These are phyloP conservation scores for Pythium chondricola DNA, from an alignment of 352 stramenopile genomes.

Conservation along the genomic window DNA sequence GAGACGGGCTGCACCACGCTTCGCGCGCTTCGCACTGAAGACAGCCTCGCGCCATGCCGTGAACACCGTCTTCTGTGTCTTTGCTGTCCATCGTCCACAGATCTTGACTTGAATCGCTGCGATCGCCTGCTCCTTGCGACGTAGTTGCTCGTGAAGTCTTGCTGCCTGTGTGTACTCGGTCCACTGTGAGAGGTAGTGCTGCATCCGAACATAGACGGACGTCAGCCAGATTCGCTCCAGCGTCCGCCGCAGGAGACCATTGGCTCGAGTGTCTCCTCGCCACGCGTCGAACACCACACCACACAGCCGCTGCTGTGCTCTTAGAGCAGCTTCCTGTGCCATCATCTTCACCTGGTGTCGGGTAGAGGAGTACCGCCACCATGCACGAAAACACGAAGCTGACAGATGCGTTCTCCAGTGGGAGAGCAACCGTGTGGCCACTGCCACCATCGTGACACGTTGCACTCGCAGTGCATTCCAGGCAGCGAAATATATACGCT, in stretches of 20 bases:
- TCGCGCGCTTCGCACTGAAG: background rate
- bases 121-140: slow-evolving; percentile 16
- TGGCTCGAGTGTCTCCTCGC: slow-evolving; percentile 2
- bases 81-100: slow-evolving; percentile 17
- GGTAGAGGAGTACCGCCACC: background rate
- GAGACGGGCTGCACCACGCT: background rate
- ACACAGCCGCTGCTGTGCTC: background rate
- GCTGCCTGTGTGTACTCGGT: background rate
- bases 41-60: slow-evolving; percentile 3
- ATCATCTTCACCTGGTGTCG: background rate
- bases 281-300: background rate
- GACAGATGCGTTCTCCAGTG: background rate
- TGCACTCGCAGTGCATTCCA: background rate
- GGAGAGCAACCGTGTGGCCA: background rate
- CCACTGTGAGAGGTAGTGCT: slow-evolving; percentile 34
- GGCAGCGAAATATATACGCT: no score
- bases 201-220: slow-evolving; percentile 30
- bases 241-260: slow-evolving; percentile 25
- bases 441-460: background rate
- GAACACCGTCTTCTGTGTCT: slow-evolving; percentile 5
- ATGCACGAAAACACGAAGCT: slow-evolving; percentile 1
- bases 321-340: background rate
- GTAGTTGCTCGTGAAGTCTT: slow-evolving; percentile 12
- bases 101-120: slow-evolving; percentile 28
- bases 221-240: slow-evolving; percentile 31